Evolutionary conservation across 768 basidiomycete genomes (phyloP).

Genomic region (Amanita exitialis): DNA sequence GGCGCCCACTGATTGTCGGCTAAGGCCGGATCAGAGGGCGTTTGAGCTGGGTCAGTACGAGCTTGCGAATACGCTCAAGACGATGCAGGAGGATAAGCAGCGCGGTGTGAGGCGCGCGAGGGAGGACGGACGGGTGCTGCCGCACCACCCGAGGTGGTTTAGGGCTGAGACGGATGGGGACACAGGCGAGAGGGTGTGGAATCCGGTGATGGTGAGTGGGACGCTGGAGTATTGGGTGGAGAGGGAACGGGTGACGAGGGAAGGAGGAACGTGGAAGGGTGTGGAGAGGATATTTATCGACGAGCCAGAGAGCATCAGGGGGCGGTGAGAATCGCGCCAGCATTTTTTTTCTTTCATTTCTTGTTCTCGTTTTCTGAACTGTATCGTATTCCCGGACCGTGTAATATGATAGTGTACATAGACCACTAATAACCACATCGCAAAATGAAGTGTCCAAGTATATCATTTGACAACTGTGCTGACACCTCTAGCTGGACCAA

Average conservation of each 20-base stretch:
- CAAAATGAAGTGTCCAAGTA: not conserved
- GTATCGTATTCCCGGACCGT: not conserved
- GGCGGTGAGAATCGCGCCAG: not conserved
- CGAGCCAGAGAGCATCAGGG: conserved; percentile 30
- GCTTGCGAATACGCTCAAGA: conserved; percentile 72
- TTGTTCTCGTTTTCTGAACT: not conserved
- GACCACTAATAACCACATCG: not conserved
- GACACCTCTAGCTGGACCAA: conserved; percentile 23
- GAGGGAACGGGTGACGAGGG: conserved; percentile 52
- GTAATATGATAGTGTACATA: not conserved
- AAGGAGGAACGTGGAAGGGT: conserved; percentile 30
- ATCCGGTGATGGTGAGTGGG: conserved; percentile 38
- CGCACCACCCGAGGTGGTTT: conserved; percentile 87
- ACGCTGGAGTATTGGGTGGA: conserved; percentile 78
- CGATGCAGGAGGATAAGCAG: conserved; percentile 77
- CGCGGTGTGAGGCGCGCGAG: conserved; percentile 58
- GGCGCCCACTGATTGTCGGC: conserved; percentile 84
- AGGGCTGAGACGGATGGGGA: conserved; percentile 72
- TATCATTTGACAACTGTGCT: conserved; percentile 27
- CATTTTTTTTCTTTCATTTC: not conserved
- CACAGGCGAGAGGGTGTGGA: conserved; percentile 86
- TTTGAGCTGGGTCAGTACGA: conserved; percentile 88
- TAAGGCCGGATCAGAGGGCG: conserved; percentile 89
- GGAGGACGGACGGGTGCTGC: conserved; percentile 62
- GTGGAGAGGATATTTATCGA: conserved; percentile 81